Evolutionary conservation across 139 green algal species (phyloP).

Genomic region (Picochlorum sp.): DNA sequence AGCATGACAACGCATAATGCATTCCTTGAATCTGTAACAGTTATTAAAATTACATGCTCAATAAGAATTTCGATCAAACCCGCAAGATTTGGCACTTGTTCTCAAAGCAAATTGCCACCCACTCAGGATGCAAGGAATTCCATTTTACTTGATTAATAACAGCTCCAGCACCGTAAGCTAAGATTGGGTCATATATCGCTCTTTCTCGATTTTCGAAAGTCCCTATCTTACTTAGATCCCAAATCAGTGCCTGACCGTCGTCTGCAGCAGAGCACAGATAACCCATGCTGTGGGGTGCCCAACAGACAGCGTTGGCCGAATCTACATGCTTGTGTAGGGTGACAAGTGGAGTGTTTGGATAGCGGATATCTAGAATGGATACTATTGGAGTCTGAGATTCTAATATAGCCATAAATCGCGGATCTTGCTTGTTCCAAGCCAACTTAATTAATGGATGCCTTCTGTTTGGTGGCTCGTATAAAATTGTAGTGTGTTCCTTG

Average conservation of each 20-base stretch:
- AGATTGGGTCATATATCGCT: conserved; percentile 76
- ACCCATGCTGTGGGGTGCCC: conserved; percentile 82
- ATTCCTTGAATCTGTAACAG: background rate
- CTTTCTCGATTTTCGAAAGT: background rate
- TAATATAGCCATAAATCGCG: conserved; percentile 85
- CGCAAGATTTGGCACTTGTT: conserved; percentile 86
- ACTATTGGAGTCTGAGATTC: conserved; percentile 37
- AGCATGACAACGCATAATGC: background rate
- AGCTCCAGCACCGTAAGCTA: conserved; percentile 80
- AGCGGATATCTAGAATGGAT: conserved; percentile 83
- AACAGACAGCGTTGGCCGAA: conserved; percentile 80
- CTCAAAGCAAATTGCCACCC: conserved; percentile 84
- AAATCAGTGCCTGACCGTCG: conserved; percentile 80
- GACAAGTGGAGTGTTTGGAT: conserved; percentile 80
- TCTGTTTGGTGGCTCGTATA: conserved; percentile 78
- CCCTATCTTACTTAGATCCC: conserved; percentile 60
- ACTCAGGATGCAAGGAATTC: conserved; percentile 69
- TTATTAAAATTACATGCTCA: too few species aligned
- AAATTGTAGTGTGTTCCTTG: conserved; percentile 96
- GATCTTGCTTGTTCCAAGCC: conserved; percentile 96
- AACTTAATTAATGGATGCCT: conserved; percentile 83
- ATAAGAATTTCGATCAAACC: conserved; percentile 49
- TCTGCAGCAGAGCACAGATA: conserved; percentile 90
- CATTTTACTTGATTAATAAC: conserved; percentile 93
- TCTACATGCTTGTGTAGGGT: conserved; percentile 74